phyloP scores from a whole-genome alignment of 2,329 filamentous ascomycete genomes.

The Truncatella angustata region DNA sequence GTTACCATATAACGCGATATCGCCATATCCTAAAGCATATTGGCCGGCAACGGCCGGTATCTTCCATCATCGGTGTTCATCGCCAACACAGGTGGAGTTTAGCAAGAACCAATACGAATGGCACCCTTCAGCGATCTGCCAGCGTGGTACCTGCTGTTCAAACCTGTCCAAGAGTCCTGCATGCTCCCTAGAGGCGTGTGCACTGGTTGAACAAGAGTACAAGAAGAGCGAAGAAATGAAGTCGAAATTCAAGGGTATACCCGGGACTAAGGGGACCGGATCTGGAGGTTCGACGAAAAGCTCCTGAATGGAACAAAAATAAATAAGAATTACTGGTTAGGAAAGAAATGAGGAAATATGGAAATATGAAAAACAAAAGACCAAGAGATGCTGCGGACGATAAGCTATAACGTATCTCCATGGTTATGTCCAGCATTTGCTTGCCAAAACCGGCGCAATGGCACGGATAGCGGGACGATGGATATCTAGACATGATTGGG shows the following conservation, averaged over 20 bases:
- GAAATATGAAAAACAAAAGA: no score
- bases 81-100: constrained; percentile 3
- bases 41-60: background rate
- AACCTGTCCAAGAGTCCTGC: constrained; percentile 1
- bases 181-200: constrained; percentile 3
- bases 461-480: no score
- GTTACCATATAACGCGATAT: background rate
- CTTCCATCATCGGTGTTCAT: constrained; percentile 4
- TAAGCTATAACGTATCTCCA: no score
- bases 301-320: no score
- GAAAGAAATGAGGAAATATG: no score
- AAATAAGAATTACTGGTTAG: no score
- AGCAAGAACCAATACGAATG: constrained; percentile 3
- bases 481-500: no score
- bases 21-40: background rate
- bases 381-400: no score
- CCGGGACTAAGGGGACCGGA: background rate
- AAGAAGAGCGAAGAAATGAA: background rate
- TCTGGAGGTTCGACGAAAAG: no score
- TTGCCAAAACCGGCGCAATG: no score
- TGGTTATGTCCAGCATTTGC: no score
- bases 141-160: constrained; percentile 10
- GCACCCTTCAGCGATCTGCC: constrained; percentile 6
- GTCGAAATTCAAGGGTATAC: background rate
- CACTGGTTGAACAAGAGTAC: background rate